Evolutionary conservation across 1,284 basidiomycete species (phyloP), one percentile per base, ranked within the genome.

Genomic region (Sporisorium sorghi): DNA sequence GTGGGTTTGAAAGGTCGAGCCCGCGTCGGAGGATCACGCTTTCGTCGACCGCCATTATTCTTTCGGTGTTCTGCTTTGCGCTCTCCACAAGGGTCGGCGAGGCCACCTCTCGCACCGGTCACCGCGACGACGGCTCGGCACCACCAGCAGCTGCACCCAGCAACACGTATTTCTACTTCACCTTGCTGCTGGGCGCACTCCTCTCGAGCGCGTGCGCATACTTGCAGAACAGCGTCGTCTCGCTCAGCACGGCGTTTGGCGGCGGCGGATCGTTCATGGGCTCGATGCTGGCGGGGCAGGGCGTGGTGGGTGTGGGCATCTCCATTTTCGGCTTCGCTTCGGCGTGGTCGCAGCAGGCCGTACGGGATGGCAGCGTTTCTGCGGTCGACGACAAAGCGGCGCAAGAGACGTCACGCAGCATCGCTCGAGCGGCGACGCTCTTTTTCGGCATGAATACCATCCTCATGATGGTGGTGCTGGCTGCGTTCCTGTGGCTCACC

Each of bases 201-300:
- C 57, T 79, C n/a, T 76, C 80, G 11, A 70, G 76, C 21, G 73
- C 70, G 14, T 70, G 68, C 35, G 73, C 79, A 2, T 82, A 81
- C 46, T 42, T 82, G 26, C 80, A 82, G 59, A 79, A 78, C 52
- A 78, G 79, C 28, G 79, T 81, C 21, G 79, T 82, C 19, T 73
- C 77, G 15, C 69, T 82, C 55, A 73, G 76, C 23, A 75, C 78
- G 15, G 67, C 72, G 5, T 82, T 80, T 32, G 80, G 79, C 17
- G 74, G 37, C 11, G 59, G 62, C 5, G 73, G 73, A 9, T 19
- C 61, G 9, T 72, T 73, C 48, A 81, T 82, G 77, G 79, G 80
- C 44, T 51, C 61, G 19, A 82, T 82, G 80, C 66, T 82, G 15
- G 61, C 80, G 3, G 79, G 79, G 8, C 80, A 82, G 58, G 80